A percentile compares a stretch with the other conserved stretches of the same genome.
These are phyloP conservation scores for Coniochaeta hoffmannii DNA, from an alignment of 2,329 filamentous ascomycete species.

Conservation along the genomic window DNA sequence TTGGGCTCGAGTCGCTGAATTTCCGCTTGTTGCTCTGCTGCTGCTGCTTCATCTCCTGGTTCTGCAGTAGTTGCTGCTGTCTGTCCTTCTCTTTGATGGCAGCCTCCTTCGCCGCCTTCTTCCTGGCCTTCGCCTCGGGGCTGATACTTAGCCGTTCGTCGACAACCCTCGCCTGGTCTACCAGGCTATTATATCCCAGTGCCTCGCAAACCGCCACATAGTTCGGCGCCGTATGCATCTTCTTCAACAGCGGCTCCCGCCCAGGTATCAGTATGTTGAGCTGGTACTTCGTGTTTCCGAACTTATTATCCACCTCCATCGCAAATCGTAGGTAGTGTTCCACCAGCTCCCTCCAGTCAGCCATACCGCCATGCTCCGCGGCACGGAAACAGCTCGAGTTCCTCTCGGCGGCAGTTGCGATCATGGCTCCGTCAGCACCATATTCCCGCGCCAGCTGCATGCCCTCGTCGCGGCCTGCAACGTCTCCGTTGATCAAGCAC, in stretches of 20 bases:
- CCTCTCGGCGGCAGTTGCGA: constrained; percentile 83
- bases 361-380: constrained; percentile 59
- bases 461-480: constrained; percentile 66
- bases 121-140: constrained; percentile 31
- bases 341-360: constrained; percentile 71
- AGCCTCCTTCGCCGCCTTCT: constrained; percentile 22
- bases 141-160: constrained; percentile 58
- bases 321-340: constrained; percentile 65
- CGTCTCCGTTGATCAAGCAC: constrained; percentile 93
- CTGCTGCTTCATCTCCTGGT: constrained; percentile 3
- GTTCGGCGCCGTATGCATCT: constrained; percentile 58
- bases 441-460: constrained; percentile 66
- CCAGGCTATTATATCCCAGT: constrained; percentile 57
- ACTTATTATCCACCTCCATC: constrained; percentile 76
- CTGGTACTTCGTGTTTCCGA: constrained; percentile 88
- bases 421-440: constrained; percentile 93
- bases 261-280: constrained; percentile 81
- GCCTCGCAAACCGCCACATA: constrained; percentile 63
- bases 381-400: constrained; percentile 83
- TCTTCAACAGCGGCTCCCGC: constrained; percentile 56
- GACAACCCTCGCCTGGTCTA: constrained; percentile 54
- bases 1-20: neutral
- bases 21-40: constrained; percentile 5
- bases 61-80: constrained; percentile 4
- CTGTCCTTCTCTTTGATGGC: constrained; percentile 1